Conservation (phyloP, 1,139 yeast species). For the Nakaseomyces nivariensis region DNA sequence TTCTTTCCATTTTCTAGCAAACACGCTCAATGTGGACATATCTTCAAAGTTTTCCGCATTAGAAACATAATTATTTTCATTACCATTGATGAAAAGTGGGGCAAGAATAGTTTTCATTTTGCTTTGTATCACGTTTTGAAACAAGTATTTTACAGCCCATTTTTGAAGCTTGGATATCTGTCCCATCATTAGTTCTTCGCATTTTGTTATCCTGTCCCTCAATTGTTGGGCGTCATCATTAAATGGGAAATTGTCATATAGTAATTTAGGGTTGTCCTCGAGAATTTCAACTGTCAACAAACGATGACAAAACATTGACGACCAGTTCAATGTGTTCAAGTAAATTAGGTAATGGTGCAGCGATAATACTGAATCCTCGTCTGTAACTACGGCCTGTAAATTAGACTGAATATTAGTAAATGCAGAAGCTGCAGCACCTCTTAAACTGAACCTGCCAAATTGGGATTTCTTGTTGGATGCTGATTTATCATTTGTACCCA, state of each 20-base stretch:
- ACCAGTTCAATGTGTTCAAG: constrained; percentile 24
- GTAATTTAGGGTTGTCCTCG: constrained; percentile 26
- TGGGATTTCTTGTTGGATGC: constrained; percentile 14
- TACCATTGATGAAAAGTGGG: constrained; percentile 15
- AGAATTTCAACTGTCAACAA: constrained; percentile 24
- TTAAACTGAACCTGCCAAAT: constrained; percentile 23
- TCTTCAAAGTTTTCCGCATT: constrained; percentile 31
- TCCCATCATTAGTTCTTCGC: constrained; percentile 14
- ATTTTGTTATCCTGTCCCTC: constrained; percentile 31
- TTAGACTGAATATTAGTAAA: constrained; percentile 28
- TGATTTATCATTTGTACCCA: constrained; percentile 4
- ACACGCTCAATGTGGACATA: constrained; percentile 34
- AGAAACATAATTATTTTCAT: constrained; percentile 20
- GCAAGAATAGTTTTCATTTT: constrained; percentile 17
- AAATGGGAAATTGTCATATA: constrained; percentile 44
- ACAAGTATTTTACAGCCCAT: constrained; percentile 25
- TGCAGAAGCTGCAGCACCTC: constrained; percentile 27
- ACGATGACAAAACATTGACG: constrained; percentile 15
- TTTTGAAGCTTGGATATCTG: constrained; percentile 22
- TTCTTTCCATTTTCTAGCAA: constrained; percentile 54
- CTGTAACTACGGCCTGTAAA: constrained; percentile 26
- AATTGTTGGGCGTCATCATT: constrained; percentile 42
- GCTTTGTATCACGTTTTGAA: constrained; percentile 19
- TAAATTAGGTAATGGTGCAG: constrained; percentile 27
- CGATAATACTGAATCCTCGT: constrained; percentile 21